Evolutionary conservation across 1,284 basidiomycete species (phyloP).

Genomic region (Tylopilus sp.): DNA sequence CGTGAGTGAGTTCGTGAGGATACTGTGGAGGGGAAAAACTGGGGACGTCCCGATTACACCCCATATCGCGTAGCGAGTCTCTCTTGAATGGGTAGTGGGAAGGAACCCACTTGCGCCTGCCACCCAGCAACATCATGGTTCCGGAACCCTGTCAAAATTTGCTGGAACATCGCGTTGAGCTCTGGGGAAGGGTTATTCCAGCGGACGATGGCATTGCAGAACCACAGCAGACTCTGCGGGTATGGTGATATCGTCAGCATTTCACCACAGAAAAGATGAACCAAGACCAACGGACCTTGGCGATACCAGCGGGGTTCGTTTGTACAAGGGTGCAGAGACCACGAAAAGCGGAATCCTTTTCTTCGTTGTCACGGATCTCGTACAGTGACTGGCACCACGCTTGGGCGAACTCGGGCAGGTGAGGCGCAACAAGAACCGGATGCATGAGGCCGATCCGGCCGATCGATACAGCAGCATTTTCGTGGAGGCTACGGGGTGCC

Average conservation of each 20-base stretch:
- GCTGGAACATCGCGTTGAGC: slow-evolving; percentile 87
- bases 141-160: slow-evolving; percentile 81
- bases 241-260: slow-evolving; percentile 9
- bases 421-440: slow-evolving; percentile 84
- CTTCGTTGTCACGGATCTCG: slow-evolving; percentile 99
- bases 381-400: slow-evolving; percentile 97
- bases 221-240: slow-evolving; percentile 81
- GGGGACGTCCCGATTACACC: slow-evolving; percentile 44
- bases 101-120: slow-evolving; percentile 69
- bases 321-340: slow-evolving; percentile 96
- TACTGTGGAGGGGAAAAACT: neutral
- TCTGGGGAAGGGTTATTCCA: slow-evolving; percentile 89
- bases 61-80: slow-evolving; percentile 73
- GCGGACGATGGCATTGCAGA: slow-evolving; percentile 94
- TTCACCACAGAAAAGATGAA: neutral
- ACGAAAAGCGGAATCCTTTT: slow-evolving; percentile 99
- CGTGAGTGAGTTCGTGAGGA: slow-evolving; percentile 20
- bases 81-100: slow-evolving; percentile 78
- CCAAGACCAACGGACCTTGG: slow-evolving; percentile 55
- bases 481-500: slow-evolving; percentile 90
- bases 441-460: slow-evolving; percentile 94
- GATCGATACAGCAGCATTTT: slow-evolving; percentile 99
- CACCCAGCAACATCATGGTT: slow-evolving; percentile 77
- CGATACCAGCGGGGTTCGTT: slow-evolving; percentile 87
- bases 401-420: slow-evolving; percentile 87